A percentile compares a stretch with the other conserved stretches of the same genome.
phyloP scores from a whole-genome alignment of 805 yeast species.

The Pichia paraexigua region DNA sequence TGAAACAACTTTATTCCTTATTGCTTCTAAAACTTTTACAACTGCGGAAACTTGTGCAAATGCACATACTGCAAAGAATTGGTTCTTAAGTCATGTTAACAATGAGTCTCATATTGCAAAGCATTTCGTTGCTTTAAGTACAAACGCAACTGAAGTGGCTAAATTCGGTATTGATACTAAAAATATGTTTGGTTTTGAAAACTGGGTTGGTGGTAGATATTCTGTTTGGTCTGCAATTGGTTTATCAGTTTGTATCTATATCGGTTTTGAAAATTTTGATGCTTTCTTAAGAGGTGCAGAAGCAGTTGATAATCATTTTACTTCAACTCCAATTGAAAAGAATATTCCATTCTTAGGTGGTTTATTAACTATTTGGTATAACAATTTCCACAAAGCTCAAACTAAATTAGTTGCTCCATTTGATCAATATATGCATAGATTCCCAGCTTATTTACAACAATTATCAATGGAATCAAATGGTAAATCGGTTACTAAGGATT shows the following conservation, averaged over 20 bases:
- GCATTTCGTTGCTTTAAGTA: slow-evolving; percentile 95
- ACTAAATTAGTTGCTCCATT: slow-evolving; percentile 98
- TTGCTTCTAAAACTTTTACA: slow-evolving; percentile 97
- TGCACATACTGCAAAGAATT: slow-evolving; percentile 88
- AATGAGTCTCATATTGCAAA: slow-evolving; percentile 75
- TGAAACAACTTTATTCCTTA: slow-evolving; percentile 86
- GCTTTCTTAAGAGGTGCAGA: slow-evolving; percentile 94
- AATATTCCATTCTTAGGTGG: slow-evolving; percentile 95
- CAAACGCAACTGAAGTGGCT: slow-evolving; percentile 84
- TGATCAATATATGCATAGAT: slow-evolving; percentile 97
- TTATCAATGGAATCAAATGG: slow-evolving; percentile 99
- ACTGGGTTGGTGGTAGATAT: slow-evolving; percentile 99
- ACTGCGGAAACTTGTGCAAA: slow-evolving; percentile 97
- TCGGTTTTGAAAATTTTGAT: slow-evolving; percentile 92
- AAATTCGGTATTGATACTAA: slow-evolving; percentile 95
- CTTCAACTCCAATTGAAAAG: slow-evolving; percentile 72
- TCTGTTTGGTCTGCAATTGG: slow-evolving; percentile 99
- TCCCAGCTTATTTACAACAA: slow-evolving; percentile 99
- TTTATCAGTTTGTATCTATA: slow-evolving; percentile 85
- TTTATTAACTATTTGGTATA: slow-evolving; percentile 93
- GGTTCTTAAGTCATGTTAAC: slow-evolving; percentile 68
- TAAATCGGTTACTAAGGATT: slow-evolving; percentile 91
- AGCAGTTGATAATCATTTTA: slow-evolving; percentile 90
- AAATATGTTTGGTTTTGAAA: slow-evolving; percentile 97
- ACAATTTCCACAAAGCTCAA: slow-evolving; percentile 96